phyloP scores from a whole-genome alignment of 106 monocot genomes.

The Platanthera guangdongensis region DNA sequence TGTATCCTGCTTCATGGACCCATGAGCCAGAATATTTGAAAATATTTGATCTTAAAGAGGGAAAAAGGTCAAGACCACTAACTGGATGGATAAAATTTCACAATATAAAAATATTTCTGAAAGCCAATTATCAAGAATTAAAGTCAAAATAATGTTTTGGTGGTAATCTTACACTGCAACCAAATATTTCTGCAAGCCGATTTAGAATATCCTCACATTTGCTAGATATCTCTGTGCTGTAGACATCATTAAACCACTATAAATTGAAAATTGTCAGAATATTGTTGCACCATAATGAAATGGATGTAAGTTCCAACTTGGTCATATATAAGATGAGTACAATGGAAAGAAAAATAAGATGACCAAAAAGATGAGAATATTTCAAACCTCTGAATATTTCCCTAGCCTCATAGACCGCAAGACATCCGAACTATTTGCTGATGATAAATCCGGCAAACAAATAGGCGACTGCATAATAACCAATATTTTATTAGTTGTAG shows the following conservation, averaged over 20 bases:
- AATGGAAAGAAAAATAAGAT: not conserved
- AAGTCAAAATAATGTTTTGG: not conserved
- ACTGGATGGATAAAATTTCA: conserved; percentile 27
- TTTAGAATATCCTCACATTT: conserved; percentile 72
- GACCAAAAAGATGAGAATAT: not conserved
- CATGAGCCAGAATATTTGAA: not conserved
- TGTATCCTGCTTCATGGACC: too few relatives aligned
- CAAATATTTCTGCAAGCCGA: conserved; percentile 56
- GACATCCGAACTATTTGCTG: conserved; percentile 36
- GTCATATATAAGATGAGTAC: not conserved
- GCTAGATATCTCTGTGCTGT: conserved; percentile 53
- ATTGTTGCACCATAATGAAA: conserved; percentile 10
- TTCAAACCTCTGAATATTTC: conserved; percentile 81
- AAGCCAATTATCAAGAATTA: conserved; percentile 27
- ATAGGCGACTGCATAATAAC: conserved; percentile 59
- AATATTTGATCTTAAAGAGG: not conserved
- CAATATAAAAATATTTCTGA: conserved; percentile 58
- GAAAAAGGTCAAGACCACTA: not conserved
- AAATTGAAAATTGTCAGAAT: conserved; percentile 12
- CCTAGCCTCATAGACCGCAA: conserved; percentile 61
- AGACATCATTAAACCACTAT: conserved; percentile 98
- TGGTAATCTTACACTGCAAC: conserved; percentile 60
- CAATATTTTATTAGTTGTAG: too few relatives aligned
- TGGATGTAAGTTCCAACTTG: not conserved
- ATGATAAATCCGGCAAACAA: conserved; percentile 74